Conservation (phyloP, 202 grass and related monocot genomes). For the Setaria viridis region DNA sequence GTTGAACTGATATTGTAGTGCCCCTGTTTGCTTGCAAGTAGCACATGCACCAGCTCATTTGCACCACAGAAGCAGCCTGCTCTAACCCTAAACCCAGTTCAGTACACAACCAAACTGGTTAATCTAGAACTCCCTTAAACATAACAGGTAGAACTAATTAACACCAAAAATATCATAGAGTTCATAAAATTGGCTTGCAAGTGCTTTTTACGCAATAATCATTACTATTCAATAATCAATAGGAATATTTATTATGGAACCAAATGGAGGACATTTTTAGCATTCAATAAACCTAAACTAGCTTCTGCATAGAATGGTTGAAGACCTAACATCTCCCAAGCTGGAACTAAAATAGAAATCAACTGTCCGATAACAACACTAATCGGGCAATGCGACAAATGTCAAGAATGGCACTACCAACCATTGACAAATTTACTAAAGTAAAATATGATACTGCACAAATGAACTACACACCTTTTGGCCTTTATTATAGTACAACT, state of each 20-base stretch:
- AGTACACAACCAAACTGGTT: neutral
- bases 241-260: neutral
- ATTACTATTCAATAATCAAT: conserved; percentile 1
- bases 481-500: conserved; percentile 82
- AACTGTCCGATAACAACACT: conserved; percentile 4
- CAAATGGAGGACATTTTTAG: conserved; percentile 2
- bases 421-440: neutral
- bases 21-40: neutral
- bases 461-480: conserved; percentile 65
- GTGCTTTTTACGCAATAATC: neutral
- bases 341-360: conserved; percentile 12
- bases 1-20: neutral
- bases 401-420: conserved; percentile 14
- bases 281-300: conserved; percentile 32
- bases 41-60: neutral
- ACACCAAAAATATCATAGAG: neutral
- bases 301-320: neutral
- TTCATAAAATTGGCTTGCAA: conserved; percentile 2
- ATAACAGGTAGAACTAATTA: neutral
- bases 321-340: neutral
- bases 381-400: conserved; percentile 11
- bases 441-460: conserved; percentile 28
- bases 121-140: neutral
- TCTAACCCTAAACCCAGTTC: neutral
- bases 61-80: neutral